Conservation (phyloP, 441 rosid species). For the Aquilaria agallochum region DNA sequence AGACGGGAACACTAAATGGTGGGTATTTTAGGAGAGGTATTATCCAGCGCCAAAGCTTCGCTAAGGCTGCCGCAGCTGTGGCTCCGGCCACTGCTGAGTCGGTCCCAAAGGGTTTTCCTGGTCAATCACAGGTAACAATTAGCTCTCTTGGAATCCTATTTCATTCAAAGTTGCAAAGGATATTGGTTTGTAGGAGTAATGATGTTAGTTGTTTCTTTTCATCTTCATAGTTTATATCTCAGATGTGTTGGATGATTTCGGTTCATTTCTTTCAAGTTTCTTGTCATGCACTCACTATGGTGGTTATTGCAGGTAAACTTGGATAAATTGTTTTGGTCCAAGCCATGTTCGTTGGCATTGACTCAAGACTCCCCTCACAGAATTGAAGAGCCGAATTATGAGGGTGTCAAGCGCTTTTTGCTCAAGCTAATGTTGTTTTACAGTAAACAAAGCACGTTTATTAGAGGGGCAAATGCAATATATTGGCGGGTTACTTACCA, state of each 20-base stretch:
- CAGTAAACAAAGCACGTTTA: constrained; percentile 81
- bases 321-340: constrained; percentile 78
- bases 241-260: neutral
- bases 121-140: constrained; percentile 37
- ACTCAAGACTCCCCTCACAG: constrained; percentile 69
- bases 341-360: constrained; percentile 87
- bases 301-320: constrained; percentile 45
- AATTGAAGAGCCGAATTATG: constrained; percentile 72
- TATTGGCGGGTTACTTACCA: constrained; percentile 60
- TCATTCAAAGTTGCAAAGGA: too few species aligned
- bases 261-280: neutral
- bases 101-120: constrained; percentile 21
- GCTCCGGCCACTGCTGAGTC: constrained; percentile 37
- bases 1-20: constrained; percentile 28
- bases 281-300: neutral
- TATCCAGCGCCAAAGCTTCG: constrained; percentile 36
- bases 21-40: constrained; percentile 23
- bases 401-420: constrained; percentile 52
- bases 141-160: too few species aligned
- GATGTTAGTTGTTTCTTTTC: too few species aligned
- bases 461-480: constrained; percentile 81
- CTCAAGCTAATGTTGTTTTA: constrained; percentile 71
- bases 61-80: constrained; percentile 32
- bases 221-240: neutral
- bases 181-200: too few species aligned